Evolutionary conservation across 228 moss, liverwort and hornwort genomes (phyloP), one percentile per base, ranked within the genome.

Genomic region (Sphagnum fallax): DNA sequence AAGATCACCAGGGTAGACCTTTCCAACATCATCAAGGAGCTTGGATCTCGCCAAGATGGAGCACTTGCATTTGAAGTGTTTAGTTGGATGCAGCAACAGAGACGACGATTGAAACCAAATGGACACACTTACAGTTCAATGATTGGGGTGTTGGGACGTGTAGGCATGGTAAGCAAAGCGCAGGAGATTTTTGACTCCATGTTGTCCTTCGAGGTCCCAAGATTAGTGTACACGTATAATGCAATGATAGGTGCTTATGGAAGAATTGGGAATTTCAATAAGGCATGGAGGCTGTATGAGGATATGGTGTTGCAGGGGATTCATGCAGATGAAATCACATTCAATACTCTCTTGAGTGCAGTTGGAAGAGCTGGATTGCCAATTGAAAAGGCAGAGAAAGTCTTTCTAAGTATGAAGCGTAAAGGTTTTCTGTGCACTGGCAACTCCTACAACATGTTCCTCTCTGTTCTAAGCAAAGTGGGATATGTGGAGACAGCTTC

Each of bases 11-110:
- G 93, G 68, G 88, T 97, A 18, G 90, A 97, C 67, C 65, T 97
- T 13, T 80, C 86, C 4, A 85, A 75, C 68, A 75, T 97, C 1
- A 87, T 97, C 12, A 90, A 84, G 52, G 85, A 91, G 70, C 90
- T 97, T 5, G 97, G 91, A 6, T 70, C 13, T 9, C 64, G 79
- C 50, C 72, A 74, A 63, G 72, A 88, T 65, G 64, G 76, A 10
- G 62, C 59, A 47, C 71, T 93, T 16, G 97, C 91, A 4, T 72
- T 91, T n/a, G 85, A 91, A 55, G 90, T 91, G 10, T 86, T 93
- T 64, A 75, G 62, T 67, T 97, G 97, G 97, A 97, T 93, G 93
- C 85, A 84, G 66, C 78, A 78, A 49, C 97, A 97, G 78, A 90
- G 77, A 68, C 80, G 91, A 14, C 80, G 93, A 55, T 67, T 97